A percentile compares a stretch with the other conserved stretches of the same genome.
Evolutionary conservation across 225 moss, liverwort and hornwort genomes (phyloP).

Genomic region (Sphagnum contortum): DNA sequence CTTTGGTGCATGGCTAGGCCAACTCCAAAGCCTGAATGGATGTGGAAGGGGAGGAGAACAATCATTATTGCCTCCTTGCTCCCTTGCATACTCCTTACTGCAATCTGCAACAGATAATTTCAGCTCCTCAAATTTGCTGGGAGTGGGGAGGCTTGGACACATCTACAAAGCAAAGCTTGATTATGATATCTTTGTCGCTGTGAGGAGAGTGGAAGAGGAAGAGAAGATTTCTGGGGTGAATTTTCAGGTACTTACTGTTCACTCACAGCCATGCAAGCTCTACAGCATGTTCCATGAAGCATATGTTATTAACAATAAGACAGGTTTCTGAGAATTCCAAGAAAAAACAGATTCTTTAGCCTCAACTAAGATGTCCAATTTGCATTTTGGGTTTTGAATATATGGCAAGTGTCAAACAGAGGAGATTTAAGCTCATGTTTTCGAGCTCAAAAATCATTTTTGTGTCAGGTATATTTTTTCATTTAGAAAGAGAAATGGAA

Average conservation of each 20-base stretch:
- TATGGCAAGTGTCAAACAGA: too few relatives aligned
- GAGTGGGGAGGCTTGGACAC: constrained; percentile 57
- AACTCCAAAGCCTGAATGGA: constrained; percentile 3
- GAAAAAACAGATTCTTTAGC: too few relatives aligned
- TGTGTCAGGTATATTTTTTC: too few relatives aligned
- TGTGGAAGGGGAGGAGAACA: neutral
- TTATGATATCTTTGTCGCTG: constrained; percentile 26
- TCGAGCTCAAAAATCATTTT: too few relatives aligned
- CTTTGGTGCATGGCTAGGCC: constrained; percentile 13
- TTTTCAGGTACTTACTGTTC: constrained; percentile 29
- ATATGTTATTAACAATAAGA: too few relatives aligned
- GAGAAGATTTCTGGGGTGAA: constrained; percentile 16
- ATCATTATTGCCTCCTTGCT: constrained; percentile 6
- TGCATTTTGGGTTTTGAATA: too few relatives aligned
- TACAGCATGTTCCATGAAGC: too few relatives aligned
- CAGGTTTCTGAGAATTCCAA: too few relatives aligned
- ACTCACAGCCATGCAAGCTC: too few relatives aligned
- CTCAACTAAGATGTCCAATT: too few relatives aligned
- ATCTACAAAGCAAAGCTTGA: constrained; percentile 58
- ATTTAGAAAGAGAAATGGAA: too few relatives aligned
- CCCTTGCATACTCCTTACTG: constrained; percentile 33
- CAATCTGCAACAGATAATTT: constrained; percentile 55
- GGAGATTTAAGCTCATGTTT: too few relatives aligned
- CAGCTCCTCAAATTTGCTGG: constrained; percentile 51
- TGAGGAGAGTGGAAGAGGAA: constrained; percentile 29